These are phyloP conservation scores for Cryptosporidium canis DNA, from an alignment of 169 alveolate genomes.

Conservation along the genomic window DNA sequence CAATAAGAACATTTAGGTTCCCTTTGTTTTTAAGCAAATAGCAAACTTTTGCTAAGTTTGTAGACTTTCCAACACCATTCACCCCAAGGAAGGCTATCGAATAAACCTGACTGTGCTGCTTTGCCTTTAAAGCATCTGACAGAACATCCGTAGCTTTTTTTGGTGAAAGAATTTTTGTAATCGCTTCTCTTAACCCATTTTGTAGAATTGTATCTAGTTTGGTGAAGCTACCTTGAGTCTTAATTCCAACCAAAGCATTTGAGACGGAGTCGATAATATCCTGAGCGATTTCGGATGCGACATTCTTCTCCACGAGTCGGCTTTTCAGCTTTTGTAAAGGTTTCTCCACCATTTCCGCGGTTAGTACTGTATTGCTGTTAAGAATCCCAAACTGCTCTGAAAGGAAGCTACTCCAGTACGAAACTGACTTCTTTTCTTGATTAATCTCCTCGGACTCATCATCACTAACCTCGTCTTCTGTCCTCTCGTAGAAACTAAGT, in stretches of 20 bases:
- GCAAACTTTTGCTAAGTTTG: constrained; percentile 98
- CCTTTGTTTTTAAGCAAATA: constrained; percentile 94
- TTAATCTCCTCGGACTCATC: constrained; percentile 75
- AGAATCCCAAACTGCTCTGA: constrained; percentile 82
- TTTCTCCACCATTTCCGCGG: constrained; percentile 87
- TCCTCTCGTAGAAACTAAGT: constrained; percentile 41
- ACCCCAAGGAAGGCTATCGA: constrained; percentile 95
- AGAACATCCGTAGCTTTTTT: constrained; percentile 89
- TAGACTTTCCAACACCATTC: constrained; percentile 99
- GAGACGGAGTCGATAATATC: constrained; percentile 86
- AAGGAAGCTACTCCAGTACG: constrained; percentile 85
- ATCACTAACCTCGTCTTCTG: constrained; percentile 77
- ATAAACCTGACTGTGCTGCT: constrained; percentile 90
- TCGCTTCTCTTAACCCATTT: constrained; percentile 84
- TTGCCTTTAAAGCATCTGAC: constrained; percentile 90
- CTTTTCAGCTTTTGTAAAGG: constrained; percentile 84
- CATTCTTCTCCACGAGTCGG: constrained; percentile 88
- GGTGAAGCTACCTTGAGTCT: constrained; percentile 86
- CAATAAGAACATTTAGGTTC: constrained; percentile 92
- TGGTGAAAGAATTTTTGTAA: constrained; percentile 89
- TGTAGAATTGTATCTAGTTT: constrained; percentile 85
- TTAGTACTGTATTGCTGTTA: constrained; percentile 86
- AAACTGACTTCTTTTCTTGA: constrained; percentile 76
- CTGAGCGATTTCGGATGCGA: constrained; percentile 90
- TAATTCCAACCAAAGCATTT: constrained; percentile 84